A percentile compares a stretch with the other conserved stretches of the same genome.
phyloP scores from a whole-genome alignment of 2,329 filamentous ascomycete species.

The Neospermospora avenae region DNA sequence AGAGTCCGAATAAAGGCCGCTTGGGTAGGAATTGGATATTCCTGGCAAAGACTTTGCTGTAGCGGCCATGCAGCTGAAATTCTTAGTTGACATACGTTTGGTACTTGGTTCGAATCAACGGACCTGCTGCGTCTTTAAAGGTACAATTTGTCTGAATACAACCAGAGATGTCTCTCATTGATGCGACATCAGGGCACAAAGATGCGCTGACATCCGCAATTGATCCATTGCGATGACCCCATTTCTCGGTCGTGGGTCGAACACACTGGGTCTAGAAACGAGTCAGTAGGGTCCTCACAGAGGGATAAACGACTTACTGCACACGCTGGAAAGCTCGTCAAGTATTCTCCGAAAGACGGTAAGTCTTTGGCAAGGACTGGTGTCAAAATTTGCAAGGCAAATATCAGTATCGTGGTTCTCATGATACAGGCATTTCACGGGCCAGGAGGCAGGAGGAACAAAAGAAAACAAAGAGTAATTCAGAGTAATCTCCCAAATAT shows the following conservation, averaged over 20 bases:
- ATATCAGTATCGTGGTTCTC: neutral
- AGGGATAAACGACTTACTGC: neutral
- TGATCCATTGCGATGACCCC: neutral
- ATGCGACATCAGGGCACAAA: neutral
- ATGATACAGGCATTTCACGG: slow-evolving; percentile 3
- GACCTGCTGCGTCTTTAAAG: neutral
- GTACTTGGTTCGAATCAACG: neutral
- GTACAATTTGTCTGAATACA: neutral
- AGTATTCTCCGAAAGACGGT: neutral
- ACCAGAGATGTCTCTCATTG: neutral
- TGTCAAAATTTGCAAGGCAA: neutral
- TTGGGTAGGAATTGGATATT: neutral
- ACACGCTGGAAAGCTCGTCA: neutral
- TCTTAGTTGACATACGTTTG: neutral
- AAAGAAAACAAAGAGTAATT: neutral
- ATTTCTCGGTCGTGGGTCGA: neutral
- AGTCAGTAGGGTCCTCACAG: neutral
- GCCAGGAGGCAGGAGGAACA: neutral
- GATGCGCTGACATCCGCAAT: neutral
- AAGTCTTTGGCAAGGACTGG: neutral
- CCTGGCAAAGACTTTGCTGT: neutral
- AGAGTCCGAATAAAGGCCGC: neutral
- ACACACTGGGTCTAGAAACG: neutral
- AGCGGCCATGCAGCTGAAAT: neutral
- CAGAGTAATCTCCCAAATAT: neutral